Percentiles rank a stretch among this genome's conserved stretches.
phyloP scores from a whole-genome alignment of 106 monocot genomes.

The Acorus calamus region DNA sequence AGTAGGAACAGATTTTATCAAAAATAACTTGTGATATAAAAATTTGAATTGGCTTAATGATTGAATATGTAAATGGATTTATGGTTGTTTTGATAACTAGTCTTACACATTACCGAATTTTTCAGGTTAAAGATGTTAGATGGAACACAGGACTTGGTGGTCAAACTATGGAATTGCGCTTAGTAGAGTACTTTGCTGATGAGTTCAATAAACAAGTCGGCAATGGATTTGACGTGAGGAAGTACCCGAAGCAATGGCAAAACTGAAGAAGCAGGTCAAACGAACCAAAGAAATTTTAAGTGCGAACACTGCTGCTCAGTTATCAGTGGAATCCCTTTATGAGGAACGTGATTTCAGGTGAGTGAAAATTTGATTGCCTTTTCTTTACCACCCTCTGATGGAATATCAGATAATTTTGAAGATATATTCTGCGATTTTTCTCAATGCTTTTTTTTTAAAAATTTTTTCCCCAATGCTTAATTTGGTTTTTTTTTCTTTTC shows the following conservation, averaged over 20 bases:
- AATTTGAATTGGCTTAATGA: no score
- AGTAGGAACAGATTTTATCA: no score
- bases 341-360: slow-evolving; percentile 96
- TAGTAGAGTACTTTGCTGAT: slow-evolving; percentile 92
- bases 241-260: slow-evolving; percentile 92
- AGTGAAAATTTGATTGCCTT: background rate
- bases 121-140: slow-evolving; percentile 95
- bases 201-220: slow-evolving; percentile 88
- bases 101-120: background rate
- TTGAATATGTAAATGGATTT: no score
- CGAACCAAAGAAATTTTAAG: slow-evolving; percentile 99
- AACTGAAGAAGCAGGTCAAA: slow-evolving; percentile 97
- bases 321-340: slow-evolving; percentile 92
- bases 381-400: background rate
- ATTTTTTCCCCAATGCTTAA: background rate
- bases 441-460: background rate
- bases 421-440: slow-evolving; percentile 6
- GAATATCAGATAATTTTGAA: background rate
- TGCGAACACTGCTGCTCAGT: slow-evolving; percentile 82
- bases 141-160: slow-evolving; percentile 90
- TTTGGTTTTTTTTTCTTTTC: background rate
- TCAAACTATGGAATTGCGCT: slow-evolving; percentile 66
- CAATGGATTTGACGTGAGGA: slow-evolving; percentile 79
- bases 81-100: no score
- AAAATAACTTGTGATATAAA: no score